These are phyloP conservation scores for Xylariaceae sp. DNA, from an alignment of 2,329 filamentous ascomycete species.

Conservation along the genomic window DNA sequence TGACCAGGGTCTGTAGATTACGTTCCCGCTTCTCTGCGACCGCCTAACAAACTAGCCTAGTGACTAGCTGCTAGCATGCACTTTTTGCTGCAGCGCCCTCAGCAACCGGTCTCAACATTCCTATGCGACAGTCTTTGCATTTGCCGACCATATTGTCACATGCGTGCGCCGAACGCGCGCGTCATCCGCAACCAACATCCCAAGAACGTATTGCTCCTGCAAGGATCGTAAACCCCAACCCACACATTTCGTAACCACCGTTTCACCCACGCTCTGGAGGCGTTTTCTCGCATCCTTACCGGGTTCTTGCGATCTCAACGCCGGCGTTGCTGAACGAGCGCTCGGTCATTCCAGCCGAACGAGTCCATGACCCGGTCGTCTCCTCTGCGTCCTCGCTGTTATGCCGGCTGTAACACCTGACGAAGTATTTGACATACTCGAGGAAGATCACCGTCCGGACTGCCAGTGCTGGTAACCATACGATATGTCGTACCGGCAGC, in stretches of 20 bases:
- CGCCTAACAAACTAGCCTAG: conserved; percentile 14
- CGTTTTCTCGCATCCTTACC: neutral
- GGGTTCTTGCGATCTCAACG: neutral
- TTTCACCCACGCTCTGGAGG: neutral
- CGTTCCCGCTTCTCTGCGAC: conserved; percentile 13
- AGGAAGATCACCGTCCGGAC: conserved; percentile 22
- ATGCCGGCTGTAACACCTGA: conserved; percentile 28
- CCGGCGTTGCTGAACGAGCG: neutral
- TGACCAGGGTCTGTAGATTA: conserved; percentile 17
- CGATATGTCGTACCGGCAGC: conserved; percentile 53
- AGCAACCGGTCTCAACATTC: conserved; percentile 15
- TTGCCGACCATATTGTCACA: conserved; percentile 16
- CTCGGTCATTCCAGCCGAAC: neutral
- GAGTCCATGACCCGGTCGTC: neutral
- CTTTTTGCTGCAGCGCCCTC: conserved; percentile 13
- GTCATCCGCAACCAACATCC: conserved; percentile 5
- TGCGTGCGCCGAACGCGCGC: conserved; percentile 30
- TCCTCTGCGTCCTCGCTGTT: conserved; percentile 27
- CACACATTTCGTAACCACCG: neutral
- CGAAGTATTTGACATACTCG: conserved; percentile 24
- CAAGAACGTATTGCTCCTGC: conserved; percentile 5
- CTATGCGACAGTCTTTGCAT: conserved; percentile 17
- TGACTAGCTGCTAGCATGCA: conserved; percentile 8
- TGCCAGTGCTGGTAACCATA: conserved; percentile 20
- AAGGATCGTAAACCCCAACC: conserved; percentile 1